Evolutionary conservation across 176 grass and related monocot genomes (phyloP).

Genomic region (Triticum timopheevii): DNA sequence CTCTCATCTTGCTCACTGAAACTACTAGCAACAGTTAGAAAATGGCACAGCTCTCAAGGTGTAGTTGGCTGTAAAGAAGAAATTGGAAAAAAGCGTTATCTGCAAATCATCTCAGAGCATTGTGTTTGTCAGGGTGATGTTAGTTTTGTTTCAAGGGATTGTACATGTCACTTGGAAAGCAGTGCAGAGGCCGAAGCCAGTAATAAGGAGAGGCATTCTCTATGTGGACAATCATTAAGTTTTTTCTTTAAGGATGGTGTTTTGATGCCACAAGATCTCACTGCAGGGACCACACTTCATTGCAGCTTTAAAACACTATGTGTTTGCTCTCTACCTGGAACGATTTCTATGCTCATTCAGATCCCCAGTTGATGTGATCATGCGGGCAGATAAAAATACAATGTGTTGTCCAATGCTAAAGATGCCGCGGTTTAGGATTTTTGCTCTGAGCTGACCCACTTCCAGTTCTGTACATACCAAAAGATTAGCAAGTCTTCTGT

Average conservation of each 20-base stretch:
- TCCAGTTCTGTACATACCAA: slow-evolving; percentile 2
- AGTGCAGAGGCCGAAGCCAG: slow-evolving; percentile 37
- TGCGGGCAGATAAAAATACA: slow-evolving; percentile 4
- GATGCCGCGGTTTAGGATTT: neutral
- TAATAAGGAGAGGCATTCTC: slow-evolving; percentile 32
- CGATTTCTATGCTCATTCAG: slow-evolving; percentile 36
- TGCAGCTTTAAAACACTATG: slow-evolving; percentile 78
- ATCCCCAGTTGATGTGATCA: slow-evolving; percentile 29
- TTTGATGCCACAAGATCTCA: slow-evolving; percentile 62
- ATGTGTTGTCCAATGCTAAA: slow-evolving; percentile 24
- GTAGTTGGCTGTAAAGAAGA: slow-evolving; percentile 31
- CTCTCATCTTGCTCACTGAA: slow-evolving; percentile 66
- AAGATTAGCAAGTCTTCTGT: slow-evolving; percentile 15
- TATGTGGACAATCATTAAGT: slow-evolving; percentile 31
- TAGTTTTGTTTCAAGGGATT: slow-evolving; percentile 50
- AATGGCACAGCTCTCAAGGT: slow-evolving; percentile 49
- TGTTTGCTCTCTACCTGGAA: slow-evolving; percentile 54
- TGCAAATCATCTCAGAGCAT: slow-evolving; percentile 27
- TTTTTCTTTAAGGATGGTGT: slow-evolving; percentile 88
- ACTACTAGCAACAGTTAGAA: slow-evolving; percentile 59
- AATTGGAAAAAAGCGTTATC: slow-evolving; percentile 18
- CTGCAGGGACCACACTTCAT: slow-evolving; percentile 44
- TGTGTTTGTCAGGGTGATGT: slow-evolving; percentile 49
- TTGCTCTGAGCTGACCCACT: neutral
- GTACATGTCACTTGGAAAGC: slow-evolving; percentile 56